Conservation (phyloP, 2,329 filamentous ascomycete species). For the Trichoderma arundinaceum region DNA sequence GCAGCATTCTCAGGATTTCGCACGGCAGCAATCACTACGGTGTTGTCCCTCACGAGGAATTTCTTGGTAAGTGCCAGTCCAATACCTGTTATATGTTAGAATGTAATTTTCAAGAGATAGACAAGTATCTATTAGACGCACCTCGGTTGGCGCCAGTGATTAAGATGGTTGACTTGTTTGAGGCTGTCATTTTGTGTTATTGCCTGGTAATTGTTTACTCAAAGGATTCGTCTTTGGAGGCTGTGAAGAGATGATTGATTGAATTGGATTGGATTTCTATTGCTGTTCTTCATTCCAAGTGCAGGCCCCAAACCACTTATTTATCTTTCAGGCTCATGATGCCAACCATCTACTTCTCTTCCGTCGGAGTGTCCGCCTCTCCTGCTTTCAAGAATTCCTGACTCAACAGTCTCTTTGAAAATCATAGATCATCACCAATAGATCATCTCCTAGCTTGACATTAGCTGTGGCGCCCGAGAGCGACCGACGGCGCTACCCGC, state of each 20-base stretch:
- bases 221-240: not conserved
- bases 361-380: not conserved
- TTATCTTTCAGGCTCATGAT: not conserved
- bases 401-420: no score
- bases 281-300: not conserved
- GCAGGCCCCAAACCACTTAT: not conserved
- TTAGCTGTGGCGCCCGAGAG: not conserved
- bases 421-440: no score
- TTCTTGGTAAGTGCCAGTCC: not conserved
- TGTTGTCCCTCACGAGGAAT: conserved; percentile 5
- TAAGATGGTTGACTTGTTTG: conserved; percentile 11
- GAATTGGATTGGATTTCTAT: not conserved
- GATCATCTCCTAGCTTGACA: no score
- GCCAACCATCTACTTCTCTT: not conserved
- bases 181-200: not conserved
- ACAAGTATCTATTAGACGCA: not conserved
- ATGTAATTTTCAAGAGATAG: not conserved
- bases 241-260: not conserved
- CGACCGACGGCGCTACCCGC: not conserved
- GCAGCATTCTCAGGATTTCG: conserved; percentile 1
- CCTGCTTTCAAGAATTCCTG: not conserved
- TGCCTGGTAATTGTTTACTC: not conserved
- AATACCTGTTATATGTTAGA: conserved; percentile 6
- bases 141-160: conserved; percentile 22
- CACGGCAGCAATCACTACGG: not conserved